Evolutionary conservation across 495 filamentous ascomycete genomes (phyloP).

Genomic region (Penicillium herquei): DNA sequence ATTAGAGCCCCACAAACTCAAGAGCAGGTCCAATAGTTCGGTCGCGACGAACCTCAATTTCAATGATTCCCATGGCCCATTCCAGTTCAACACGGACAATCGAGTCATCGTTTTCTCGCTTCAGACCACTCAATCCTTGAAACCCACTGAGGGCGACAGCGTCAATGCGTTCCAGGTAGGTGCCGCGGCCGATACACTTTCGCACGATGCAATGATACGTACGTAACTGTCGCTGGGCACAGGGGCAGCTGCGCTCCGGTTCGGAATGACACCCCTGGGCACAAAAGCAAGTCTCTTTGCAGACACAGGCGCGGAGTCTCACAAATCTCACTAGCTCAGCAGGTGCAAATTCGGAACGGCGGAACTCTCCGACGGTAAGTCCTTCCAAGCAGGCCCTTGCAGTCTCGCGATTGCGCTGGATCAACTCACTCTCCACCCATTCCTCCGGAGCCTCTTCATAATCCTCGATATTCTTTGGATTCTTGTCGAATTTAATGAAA

Average conservation of each 20-base stretch:
- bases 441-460: too few relatives aligned
- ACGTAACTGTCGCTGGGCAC: conserved; percentile 35
- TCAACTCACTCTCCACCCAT: conserved; percentile 20
- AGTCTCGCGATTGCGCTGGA: conserved; percentile 30
- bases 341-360: conserved; percentile 19
- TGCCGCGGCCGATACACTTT: conserved; percentile 8
- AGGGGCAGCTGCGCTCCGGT: conserved; percentile 32
- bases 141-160: conserved; percentile 31
- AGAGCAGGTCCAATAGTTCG: too few relatives aligned
- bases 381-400: conserved; percentile 33
- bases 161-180: conserved; percentile 24
- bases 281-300: conserved; percentile 32
- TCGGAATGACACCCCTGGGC: conserved; percentile 29
- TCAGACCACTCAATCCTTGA: conserved; percentile 23
- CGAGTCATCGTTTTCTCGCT: conserved; percentile 11
- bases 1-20: too few relatives aligned
- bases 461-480: too few relatives aligned
- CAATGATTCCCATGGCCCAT: conserved; percentile 12
- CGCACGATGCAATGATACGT: conserved; percentile 24
- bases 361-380: conserved; percentile 33
- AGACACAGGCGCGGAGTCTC: conserved; percentile 31
- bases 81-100: conserved; percentile 2
- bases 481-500: too few relatives aligned
- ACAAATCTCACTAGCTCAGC: conserved; percentile 24
- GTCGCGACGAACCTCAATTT: too few relatives aligned